Base-by-base conservation (phyloP, 441 rosid species). In the Macaranga tanarius region DNA sequence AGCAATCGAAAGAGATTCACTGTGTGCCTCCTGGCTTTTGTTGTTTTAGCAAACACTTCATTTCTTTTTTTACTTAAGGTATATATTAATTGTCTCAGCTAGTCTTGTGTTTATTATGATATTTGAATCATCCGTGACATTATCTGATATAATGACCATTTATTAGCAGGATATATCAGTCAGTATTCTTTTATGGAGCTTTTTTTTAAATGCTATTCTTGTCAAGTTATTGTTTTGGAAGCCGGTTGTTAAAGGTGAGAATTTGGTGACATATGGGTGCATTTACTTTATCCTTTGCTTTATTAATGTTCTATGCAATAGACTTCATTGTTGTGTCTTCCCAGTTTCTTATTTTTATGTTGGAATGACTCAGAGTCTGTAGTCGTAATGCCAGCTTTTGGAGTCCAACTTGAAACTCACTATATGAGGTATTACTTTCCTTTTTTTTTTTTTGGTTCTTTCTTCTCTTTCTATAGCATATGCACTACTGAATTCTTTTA, bases 321-420 rank as follows among this genome's bases (percentile, higher is more conserved):
- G 31, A 16, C 0, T 42, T 20, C 1, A 17, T 15, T 19, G 15
- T 4, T n/a, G 17, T 65, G 8, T 22, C 10, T 15, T 59, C 26
- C 65, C 34, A 17, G 20, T 69, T 74, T 73, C 72, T 69, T 74
- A 8, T 28, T 69, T 72, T 72, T 47, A 25, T 78, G 34, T 68
- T 75, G 72, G 80, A 77, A 70, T 71, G 75, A 67, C 81, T 71
- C 88, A 95, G 99, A 93, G 76, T 87, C 97, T 75, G 92, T 93
- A 58, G 76, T 89, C 68, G 82, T 90, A 77, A 83, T 90, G 85
- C 92, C 98, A 69, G 79, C 85, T 71, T 90, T 91, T 74, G 98
- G 97, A 72, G 86, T 93, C 79, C 99, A 95, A 80, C 93, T 95
- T 50, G 92, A 93, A 81, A 93, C 95, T 38, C 90, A 88, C 65